Conservation (phyloP, 306 rosid species). For the Prunus mira region DNA sequence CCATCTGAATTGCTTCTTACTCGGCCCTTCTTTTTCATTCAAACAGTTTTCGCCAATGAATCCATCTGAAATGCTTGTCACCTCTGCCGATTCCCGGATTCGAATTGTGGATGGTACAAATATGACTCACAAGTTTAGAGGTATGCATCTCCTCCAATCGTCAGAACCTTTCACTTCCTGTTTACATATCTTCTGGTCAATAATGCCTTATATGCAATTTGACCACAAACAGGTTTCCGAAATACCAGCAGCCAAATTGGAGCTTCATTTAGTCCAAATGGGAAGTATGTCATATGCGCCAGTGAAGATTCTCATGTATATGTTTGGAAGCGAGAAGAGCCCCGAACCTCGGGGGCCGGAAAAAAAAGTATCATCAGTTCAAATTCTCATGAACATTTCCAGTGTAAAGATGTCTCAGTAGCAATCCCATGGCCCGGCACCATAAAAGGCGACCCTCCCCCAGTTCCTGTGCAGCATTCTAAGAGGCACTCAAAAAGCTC, state of each 20-base stretch:
- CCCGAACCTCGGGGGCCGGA: conserved; percentile 23
- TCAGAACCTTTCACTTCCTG: not conserved
- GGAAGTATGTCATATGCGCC: conserved; percentile 64
- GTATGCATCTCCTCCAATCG: conserved; percentile 24
- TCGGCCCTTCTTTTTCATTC: conserved; percentile 2
- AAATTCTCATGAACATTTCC: conserved; percentile 58
- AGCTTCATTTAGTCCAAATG: conserved; percentile 61
- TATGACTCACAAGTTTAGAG: conserved; percentile 64
- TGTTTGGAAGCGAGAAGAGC: conserved; percentile 69
- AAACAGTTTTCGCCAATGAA: conserved; percentile 60
- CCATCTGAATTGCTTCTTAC: not conserved
- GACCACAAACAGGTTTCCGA: conserved; percentile 53
- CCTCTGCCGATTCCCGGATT: conserved; percentile 80
- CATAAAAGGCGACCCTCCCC: conserved; percentile 59
- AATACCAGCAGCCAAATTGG: conserved; percentile 80
- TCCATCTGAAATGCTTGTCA: conserved; percentile 63
- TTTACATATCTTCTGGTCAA: not conserved
- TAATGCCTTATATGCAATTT: not conserved
- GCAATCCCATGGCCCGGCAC: conserved; percentile 78
- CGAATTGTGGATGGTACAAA: conserved; percentile 62
- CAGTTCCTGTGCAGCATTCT: conserved; percentile 24
- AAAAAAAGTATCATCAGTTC: conserved; percentile 30
- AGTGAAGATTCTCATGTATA: conserved; percentile 89
- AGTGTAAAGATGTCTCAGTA: conserved; percentile 75
- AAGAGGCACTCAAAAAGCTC: conserved; percentile 50